Base-by-base conservation (phyloP, 1,284 basidiomycete genomes). In the Austroboletus niveus region DNA sequence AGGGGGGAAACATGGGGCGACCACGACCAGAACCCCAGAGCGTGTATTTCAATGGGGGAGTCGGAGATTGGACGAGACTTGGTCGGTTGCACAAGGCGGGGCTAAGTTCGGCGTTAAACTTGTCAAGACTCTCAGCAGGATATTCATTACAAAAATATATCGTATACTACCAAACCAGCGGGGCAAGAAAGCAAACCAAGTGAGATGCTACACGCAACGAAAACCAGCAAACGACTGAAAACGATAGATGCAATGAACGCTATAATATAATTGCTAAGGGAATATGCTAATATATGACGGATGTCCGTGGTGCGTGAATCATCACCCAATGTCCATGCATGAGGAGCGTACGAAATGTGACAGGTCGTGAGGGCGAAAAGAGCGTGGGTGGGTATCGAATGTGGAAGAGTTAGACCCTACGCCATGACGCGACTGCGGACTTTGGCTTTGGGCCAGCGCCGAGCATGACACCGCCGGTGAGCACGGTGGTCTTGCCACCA, bases 391-490 rank as follows among this genome's bases (percentile, higher is more conserved):
- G 48, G 35, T 47, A 40, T n/a, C 7, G 32, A 8, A 24, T 41
- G 52, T 52, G 46, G 38, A 31, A 31, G 57, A 48, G 48, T 72
- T 61, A 78, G 49, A 60, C 66, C 56, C 72, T 69, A 57, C 82
- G 79, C 82, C 82, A 84, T 74, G 67, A 76, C 67, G 64, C 59
- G 56, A 66, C 63, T 60, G 69, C 54, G 39, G 63, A 40, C 46
- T 55, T 67, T 35, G 53, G 47, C 54, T 61, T 63, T 61, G 73
- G 59, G 57, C 56, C 64, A 42, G 64, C 62, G 48, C 87, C 87
- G 57, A 91, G 85, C 87, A 91, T 91, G 58, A 90, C 88, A 58
- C 88, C 87, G 50, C 87, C 87, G 8, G 88, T 89, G 57, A 91
- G 79, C 47, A 90, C 88, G 38, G 87, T 89, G 51, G 87, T 91